Evolutionary conservation across 768 basidiomycete species (phyloP), one percentile per base, ranked within the genome.

Genomic region (Termitomyces sp.): DNA sequence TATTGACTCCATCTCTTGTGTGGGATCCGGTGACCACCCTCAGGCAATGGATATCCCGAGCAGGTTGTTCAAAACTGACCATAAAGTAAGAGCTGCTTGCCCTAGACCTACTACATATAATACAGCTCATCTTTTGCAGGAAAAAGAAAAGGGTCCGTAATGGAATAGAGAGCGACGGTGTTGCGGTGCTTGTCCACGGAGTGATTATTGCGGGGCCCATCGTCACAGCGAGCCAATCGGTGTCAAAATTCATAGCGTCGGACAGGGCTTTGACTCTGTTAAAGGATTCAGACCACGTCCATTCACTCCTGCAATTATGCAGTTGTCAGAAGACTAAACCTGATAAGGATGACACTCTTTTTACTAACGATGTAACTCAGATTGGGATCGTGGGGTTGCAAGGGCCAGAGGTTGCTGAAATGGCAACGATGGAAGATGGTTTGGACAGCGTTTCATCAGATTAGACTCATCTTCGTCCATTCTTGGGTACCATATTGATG

Each of bases 11-110:
- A 1, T 76, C 79, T 31, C 69, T 89, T 57, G 79, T 80, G 18
- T 75, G 76, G 58, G 88, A 95, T 66, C 93, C 93, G 2, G 81
- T 90, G 12, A 83, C 87, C 1, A 81, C 85, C 58, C 72, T 95
- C 54, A 75, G 84, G 72, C 74, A 86, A 37, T 93, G 87, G 87
- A 72, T 81, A 1, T 82, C 80, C 1, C 69, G 72, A 34, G 64
- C 71, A 12, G 87, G 88, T 0, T 93, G 92, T 61, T 75, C 67
- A 34, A 75, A 63, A 39, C 56, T 73, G 10, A 48, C 58, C 13
- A 67, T 76, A 48, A 57, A 66, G 75, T 76, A 58, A 65, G 65
- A 60, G 53, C 57, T 42, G 26, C 4, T 1, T 26, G 16, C 0
- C 6, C 14, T 44, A 16, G 9, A 32, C 24, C 18, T 26, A 32